Conservation (phyloP, 257 asterid species). For the Anisodus tanguticus region DNA sequence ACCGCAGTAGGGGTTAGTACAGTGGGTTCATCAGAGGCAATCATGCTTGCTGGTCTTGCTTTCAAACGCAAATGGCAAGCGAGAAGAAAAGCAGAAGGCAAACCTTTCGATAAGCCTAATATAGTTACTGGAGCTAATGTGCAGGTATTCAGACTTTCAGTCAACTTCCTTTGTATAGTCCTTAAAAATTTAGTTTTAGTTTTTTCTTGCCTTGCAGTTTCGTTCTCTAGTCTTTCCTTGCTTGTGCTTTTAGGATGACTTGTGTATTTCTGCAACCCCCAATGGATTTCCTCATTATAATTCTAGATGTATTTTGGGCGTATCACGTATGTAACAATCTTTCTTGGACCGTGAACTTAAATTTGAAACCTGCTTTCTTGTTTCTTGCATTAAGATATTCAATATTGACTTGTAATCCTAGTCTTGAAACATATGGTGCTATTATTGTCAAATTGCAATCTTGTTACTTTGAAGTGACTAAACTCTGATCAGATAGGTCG, state of each 20-base stretch:
- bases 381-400: neutral
- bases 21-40: conserved; percentile 85
- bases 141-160: conserved; percentile 46
- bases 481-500: neutral
- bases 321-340: neutral
- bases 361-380: neutral
- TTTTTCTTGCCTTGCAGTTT: neutral
- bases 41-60: conserved; percentile 90
- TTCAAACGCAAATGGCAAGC: conserved; percentile 83
- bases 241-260: neutral
- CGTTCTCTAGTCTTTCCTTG: too few species aligned
- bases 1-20: conserved; percentile 77
- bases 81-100: conserved; percentile 60
- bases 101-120: conserved; percentile 65
- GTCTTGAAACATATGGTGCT: neutral
- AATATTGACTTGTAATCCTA: neutral
- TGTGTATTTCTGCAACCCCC: neutral
- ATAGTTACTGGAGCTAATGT: conserved; percentile 80
- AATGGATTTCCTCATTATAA: neutral
- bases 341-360: neutral
- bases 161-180: neutral
- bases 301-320: neutral
- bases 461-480: neutral
- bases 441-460: neutral
- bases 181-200: too few species aligned